Base-by-base conservation (phyloP, 148 eudicot species). In the Rhododendron griersonianum region DNA sequence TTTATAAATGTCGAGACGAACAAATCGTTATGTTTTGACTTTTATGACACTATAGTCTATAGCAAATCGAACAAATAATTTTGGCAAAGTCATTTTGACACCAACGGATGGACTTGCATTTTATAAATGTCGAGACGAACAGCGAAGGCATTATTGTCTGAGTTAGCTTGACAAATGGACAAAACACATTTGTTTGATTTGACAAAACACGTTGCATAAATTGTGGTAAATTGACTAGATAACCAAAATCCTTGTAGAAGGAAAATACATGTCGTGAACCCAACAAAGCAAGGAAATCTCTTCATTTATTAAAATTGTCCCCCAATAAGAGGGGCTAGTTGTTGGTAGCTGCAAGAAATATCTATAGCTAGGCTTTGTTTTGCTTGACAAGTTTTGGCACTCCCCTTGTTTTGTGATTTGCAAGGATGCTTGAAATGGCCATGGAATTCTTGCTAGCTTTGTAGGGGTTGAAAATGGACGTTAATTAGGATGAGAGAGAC, bases 261-360 rank as follows among this genome's bases (percentile, higher is more conserved):
- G 14, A 47, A 83, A 69, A 57, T 47, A 69, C 39, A 41, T 67
- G 78, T 10, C 78, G 47, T 5, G n/a, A n/a, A 45, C 13, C 78
- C 78, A 14, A 83, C 15, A 45, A 69, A 83, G 61, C 9, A 45
- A 30, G 51, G 63, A 83, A 83, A 30, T 83, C 84, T 83, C 63
- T 37, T 41, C 21, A 33, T 57, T n/a, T 65, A n/a, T 10, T 10
- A 23, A 83, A 45, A 67, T 2, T 59, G 35, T 3, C 4, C 78
- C 30, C 44, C 11, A 14, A 13, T 30, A 14, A 13, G 30, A 16
- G 6, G 50, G 55, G 41, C 14, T 57, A 81, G 35, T 35, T 59
- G 71, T 59, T 0, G 77, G 57, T 45, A 15, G 77, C 39, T 45
- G 39, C 61, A 69, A 30, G n/a, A 9, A 18, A 28, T 16, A 45